phyloP scores from a whole-genome alignment of 2,329 filamentous ascomycete genomes.

The Lithohypha guttulata region DNA sequence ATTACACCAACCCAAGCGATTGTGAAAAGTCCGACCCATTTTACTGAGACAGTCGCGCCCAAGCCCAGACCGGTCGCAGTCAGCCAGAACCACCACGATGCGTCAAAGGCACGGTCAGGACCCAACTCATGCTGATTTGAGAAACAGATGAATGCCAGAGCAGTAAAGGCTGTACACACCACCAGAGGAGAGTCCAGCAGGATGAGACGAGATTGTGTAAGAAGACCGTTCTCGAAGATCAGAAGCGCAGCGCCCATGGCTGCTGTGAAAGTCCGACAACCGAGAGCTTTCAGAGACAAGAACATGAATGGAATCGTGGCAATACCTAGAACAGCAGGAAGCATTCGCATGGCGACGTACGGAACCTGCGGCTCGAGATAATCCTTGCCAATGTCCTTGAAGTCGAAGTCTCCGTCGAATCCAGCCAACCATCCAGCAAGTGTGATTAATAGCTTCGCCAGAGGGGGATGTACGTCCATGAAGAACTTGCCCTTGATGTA shows the following conservation, averaged over 20 bases:
- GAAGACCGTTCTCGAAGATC: slow-evolving; percentile 91
- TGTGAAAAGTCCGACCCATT: slow-evolving; percentile 98
- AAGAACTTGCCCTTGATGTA: slow-evolving; percentile 99
- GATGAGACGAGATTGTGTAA: slow-evolving; percentile 91
- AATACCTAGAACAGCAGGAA: slow-evolving; percentile 82
- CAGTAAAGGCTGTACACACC: slow-evolving; percentile 84
- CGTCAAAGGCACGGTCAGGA: slow-evolving; percentile 72
- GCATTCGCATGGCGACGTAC: slow-evolving; percentile 93
- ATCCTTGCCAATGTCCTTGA: slow-evolving; percentile 99
- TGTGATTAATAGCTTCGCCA: slow-evolving; percentile 93
- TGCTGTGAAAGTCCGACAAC: slow-evolving; percentile 78
- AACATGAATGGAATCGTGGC: slow-evolving; percentile 87
- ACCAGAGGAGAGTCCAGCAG: slow-evolving; percentile 92
- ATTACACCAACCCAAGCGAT: slow-evolving; percentile 94
- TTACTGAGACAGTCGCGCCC: slow-evolving; percentile 86
- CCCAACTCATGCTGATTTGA: slow-evolving; percentile 95
- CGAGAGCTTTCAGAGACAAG: slow-evolving; percentile 79
- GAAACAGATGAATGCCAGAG: slow-evolving; percentile 81
- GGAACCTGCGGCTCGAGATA: slow-evolving; percentile 90
- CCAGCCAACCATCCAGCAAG: slow-evolving; percentile 89
- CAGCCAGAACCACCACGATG: slow-evolving; percentile 98
- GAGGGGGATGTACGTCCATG: slow-evolving; percentile 98
- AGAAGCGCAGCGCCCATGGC: slow-evolving; percentile 73
- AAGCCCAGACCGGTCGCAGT: slow-evolving; percentile 73
- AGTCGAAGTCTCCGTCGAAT: slow-evolving; percentile 92